A percentile compares a stretch with the other conserved stretches of the same genome.
Evolutionary conservation across 148 eudicot genomes (phyloP).

Genomic region (Fallopia convolvulus): DNA sequence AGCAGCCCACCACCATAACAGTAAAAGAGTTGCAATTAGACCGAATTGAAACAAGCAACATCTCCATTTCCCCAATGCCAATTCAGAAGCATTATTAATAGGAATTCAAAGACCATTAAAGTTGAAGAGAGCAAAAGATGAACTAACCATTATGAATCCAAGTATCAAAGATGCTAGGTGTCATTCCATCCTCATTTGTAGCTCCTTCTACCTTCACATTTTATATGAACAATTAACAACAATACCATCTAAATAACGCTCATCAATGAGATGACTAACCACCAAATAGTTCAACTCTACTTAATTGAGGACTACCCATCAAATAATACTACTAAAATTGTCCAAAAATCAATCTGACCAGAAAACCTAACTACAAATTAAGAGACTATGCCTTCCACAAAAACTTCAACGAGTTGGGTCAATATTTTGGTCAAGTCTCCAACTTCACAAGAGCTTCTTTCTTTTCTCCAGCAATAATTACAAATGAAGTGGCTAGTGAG

Average conservation of each 20-base stretch:
- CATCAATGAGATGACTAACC: too few species aligned
- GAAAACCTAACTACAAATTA: neutral
- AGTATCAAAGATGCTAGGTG: conserved; percentile 20
- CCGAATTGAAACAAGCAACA: conserved; percentile 7
- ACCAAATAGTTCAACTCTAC: neutral
- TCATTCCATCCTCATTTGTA: conserved; percentile 19
- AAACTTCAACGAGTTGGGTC: too few species aligned
- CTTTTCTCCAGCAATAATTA: too few species aligned
- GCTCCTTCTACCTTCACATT: conserved; percentile 20
- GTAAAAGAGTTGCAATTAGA: too few species aligned
- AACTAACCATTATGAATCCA: conserved; percentile 12
- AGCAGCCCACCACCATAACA: too few species aligned
- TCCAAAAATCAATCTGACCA: too few species aligned
- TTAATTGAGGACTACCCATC: neutral
- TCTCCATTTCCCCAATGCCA: conserved; percentile 21
- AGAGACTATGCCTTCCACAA: neutral
- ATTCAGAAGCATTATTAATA: neutral
- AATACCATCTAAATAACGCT: neutral
- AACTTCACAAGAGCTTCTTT: too few species aligned
- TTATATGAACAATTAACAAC: neutral
- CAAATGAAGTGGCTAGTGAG: too few species aligned
- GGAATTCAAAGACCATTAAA: neutral
- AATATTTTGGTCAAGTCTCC: too few species aligned
- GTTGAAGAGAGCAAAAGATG: neutral
- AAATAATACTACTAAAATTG: neutral